Conservation (phyloP, 257 asterid genomes). For the Fraxinus americana region DNA sequence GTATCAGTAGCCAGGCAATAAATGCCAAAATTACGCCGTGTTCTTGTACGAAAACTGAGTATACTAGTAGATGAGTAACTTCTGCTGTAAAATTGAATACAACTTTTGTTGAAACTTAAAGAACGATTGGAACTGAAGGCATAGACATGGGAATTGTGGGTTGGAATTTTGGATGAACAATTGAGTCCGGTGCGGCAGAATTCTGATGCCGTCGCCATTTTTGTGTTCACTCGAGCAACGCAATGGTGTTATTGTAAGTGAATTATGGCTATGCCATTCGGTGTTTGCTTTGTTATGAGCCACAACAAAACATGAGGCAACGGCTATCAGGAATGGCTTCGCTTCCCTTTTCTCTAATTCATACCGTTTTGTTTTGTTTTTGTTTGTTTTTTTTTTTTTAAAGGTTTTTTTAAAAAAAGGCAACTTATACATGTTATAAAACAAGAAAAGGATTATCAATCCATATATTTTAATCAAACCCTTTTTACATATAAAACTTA, state of each 20-base stretch:
- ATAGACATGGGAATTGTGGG: conserved; percentile 18
- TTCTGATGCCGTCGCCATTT: conserved; percentile 44
- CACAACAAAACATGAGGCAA: conserved; percentile 25
- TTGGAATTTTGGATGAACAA: conserved; percentile 20
- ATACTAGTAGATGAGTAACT: conserved; percentile 16
- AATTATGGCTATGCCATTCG: not conserved
- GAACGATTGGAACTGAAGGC: conserved; percentile 21
- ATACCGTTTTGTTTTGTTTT: too few species aligned
- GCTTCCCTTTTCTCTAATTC: too few species aligned
- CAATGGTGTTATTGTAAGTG: not conserved
- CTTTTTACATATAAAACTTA: too few species aligned
- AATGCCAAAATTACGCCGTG: conserved; percentile 35
- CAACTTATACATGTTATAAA: too few species aligned
- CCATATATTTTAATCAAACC: too few species aligned
- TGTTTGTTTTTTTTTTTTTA: too few species aligned
- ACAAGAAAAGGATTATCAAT: too few species aligned
- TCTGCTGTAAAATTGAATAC: conserved; percentile 22
- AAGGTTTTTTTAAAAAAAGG: too few species aligned
- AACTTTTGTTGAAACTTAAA: conserved; percentile 18
- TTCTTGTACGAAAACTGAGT: conserved; percentile 19
- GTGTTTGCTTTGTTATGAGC: conserved; percentile 19
- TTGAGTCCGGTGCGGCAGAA: conserved; percentile 35
- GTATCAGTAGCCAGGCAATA: conserved; percentile 50
- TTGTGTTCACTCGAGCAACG: conserved; percentile 14
- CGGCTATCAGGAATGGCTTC: too few species aligned